phyloP scores from a whole-genome alignment of 306 rosid genomes.

The Vigna nakashimae region DNA sequence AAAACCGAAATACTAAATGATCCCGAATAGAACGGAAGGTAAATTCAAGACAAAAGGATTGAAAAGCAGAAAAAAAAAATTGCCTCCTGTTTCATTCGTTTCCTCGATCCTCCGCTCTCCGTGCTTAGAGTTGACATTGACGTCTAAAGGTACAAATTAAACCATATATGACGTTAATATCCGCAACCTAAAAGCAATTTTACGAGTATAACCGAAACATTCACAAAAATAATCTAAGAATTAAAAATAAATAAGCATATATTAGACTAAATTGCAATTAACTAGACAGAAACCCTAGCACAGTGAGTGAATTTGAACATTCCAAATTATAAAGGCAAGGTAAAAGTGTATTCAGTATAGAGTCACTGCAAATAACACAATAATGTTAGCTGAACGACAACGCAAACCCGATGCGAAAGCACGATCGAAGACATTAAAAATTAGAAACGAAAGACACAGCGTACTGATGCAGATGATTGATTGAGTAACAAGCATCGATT shows the following conservation, averaged over 20 bases:
- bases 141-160: constrained; percentile 31
- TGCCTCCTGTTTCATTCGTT: constrained; percentile 64
- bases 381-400: constrained; percentile 11
- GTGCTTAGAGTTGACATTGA: constrained; percentile 46
- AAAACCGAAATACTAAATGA: background rate
- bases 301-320: background rate
- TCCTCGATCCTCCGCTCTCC: constrained; percentile 51
- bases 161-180: constrained; percentile 9
- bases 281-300: constrained; percentile 26
- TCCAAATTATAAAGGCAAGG: background rate
- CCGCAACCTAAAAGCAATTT: background rate
- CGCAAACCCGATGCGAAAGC: background rate
- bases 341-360: background rate
- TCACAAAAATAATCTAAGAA: constrained; percentile 5
- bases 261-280: constrained; percentile 5
- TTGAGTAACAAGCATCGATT: background rate
- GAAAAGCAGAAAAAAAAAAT: constrained; percentile 35
- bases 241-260: background rate
- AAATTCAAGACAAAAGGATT: constrained; percentile 1
- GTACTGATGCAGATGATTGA: constrained; percentile 10
- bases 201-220: background rate
- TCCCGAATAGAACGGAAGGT: constrained; percentile 11
- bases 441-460: constrained; percentile 2
- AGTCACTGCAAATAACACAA: constrained; percentile 11
- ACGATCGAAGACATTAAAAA: constrained; percentile 1